phyloP scores from a whole-genome alignment of 2,329 filamentous ascomycete species.

The Verticillium tricorpus region DNA sequence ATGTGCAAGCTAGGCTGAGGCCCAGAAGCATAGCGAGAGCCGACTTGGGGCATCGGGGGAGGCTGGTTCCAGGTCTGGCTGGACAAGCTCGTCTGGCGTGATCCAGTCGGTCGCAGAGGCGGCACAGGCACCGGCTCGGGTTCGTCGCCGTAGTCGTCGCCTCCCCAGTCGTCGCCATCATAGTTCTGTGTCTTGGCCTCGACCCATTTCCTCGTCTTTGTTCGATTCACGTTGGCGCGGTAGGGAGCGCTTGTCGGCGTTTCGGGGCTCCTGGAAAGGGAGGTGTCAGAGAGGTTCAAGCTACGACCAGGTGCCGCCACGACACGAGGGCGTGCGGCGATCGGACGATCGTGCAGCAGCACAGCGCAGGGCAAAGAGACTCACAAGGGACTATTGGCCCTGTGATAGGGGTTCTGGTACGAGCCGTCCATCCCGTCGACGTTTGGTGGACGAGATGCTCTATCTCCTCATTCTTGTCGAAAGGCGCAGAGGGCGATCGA shows the following conservation, averaged over 20 bases:
- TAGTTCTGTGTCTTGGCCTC: slow-evolving; percentile 84
- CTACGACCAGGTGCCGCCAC: background rate
- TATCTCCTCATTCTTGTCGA: slow-evolving; percentile 1
- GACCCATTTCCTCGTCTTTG: slow-evolving; percentile 93
- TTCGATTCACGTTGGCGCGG: slow-evolving; percentile 80
- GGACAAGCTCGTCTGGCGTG: slow-evolving; percentile 18
- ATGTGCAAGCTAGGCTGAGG: slow-evolving; percentile 24
- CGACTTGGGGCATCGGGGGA: background rate
- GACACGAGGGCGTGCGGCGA: too few relatives aligned
- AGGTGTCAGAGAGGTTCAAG: background rate
- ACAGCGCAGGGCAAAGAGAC: background rate
- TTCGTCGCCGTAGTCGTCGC: slow-evolving; percentile 57
- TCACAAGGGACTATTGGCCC: slow-evolving; percentile 2
- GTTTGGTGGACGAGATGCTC: background rate
- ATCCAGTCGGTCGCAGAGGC: slow-evolving; percentile 12
- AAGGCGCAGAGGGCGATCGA: background rate
- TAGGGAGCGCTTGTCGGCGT: slow-evolving; percentile 41
- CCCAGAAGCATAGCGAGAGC: slow-evolving; percentile 11
- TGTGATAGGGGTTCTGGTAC: slow-evolving; percentile 3
- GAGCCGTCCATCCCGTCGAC: slow-evolving; percentile 4
- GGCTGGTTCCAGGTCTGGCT: slow-evolving; percentile 25
- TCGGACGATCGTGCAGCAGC: background rate
- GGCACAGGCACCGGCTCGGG: slow-evolving; percentile 32
- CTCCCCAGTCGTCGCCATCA: slow-evolving; percentile 92
- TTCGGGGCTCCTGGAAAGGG: slow-evolving; percentile 9